Evolutionary conservation across 257 asterid species (phyloP).

Genomic region (Solanum etuberosum): DNA sequence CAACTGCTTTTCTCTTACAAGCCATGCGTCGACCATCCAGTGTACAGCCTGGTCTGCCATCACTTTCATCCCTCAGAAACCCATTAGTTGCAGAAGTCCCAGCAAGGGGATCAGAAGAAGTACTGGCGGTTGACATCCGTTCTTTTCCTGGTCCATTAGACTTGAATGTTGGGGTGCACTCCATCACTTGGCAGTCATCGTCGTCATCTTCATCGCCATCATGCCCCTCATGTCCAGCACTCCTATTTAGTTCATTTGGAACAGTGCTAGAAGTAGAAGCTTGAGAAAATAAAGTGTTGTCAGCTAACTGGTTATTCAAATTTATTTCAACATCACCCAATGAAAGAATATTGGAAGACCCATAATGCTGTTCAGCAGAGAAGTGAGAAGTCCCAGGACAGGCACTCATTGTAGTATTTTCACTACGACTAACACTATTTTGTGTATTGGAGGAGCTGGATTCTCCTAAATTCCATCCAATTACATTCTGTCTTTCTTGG

Average conservation of each 20-base stretch:
- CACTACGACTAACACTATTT: constrained; percentile 27
- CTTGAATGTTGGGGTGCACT: constrained; percentile 23
- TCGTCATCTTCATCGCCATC: constrained; percentile 10
- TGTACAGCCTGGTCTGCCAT: constrained; percentile 37
- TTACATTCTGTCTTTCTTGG: constrained; percentile 22
- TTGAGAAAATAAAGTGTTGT: constrained; percentile 1
- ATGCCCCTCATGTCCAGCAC: constrained; percentile 1
- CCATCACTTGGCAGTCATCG: constrained; percentile 55
- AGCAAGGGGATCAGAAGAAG: constrained; percentile 29
- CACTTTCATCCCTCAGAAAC: constrained; percentile 27
- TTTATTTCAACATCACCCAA: constrained; percentile 1
- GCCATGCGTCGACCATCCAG: constrained; percentile 49
- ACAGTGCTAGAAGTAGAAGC: constrained; percentile 1
- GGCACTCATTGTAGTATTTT: constrained; percentile 17
- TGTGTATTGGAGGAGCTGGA: constrained; percentile 43
- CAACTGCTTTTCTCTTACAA: constrained; percentile 72
- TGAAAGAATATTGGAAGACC: constrained; percentile 1
- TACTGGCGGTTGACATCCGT: constrained; percentile 22
- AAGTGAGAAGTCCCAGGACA: background rate
- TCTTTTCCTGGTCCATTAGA: constrained; percentile 31
- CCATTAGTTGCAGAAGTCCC: constrained; percentile 27
- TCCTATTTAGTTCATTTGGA: background rate
- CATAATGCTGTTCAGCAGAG: constrained; percentile 1
- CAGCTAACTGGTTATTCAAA: background rate
- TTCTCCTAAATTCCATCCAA: constrained; percentile 66